Evolutionary conservation across 75 land plant genomes (phyloP).

Genomic region (Chamaecyparis obtusa): DNA sequence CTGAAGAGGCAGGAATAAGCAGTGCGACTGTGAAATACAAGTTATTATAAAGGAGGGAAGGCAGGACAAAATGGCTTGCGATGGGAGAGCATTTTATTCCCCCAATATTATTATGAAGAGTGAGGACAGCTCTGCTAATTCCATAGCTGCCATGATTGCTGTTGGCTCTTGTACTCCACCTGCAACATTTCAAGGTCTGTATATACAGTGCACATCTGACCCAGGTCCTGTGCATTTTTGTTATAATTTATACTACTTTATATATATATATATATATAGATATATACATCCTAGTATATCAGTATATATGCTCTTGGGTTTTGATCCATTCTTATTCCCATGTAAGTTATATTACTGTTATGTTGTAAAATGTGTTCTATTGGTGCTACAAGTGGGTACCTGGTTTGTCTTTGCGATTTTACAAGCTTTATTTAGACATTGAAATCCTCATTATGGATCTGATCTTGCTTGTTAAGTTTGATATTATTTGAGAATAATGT

Average conservation of each 20-base stretch:
- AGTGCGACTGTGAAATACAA: background rate
- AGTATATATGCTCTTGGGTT: background rate
- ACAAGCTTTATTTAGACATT: background rate
- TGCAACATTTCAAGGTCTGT: conserved; percentile 14
- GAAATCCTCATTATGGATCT: background rate
- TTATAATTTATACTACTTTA: background rate
- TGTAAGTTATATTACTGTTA: background rate
- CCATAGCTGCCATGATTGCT: conserved; percentile 14
- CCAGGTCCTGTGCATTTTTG: background rate
- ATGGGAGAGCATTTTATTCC: conserved; percentile 8
- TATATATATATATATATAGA: too few species aligned
- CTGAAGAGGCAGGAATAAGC: background rate
- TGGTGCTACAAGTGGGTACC: background rate
- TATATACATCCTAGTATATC: background rate
- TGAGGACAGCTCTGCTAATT: conserved; percentile 1
- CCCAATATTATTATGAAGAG: background rate
- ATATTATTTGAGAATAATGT: background rate
- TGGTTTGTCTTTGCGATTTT: background rate
- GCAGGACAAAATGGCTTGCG: conserved; percentile 11
- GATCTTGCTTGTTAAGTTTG: background rate
- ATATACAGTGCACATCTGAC: conserved; percentile 2
- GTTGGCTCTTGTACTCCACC: conserved; percentile 10
- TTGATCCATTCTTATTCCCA: background rate
- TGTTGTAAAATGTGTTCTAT: background rate
- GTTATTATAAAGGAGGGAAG: background rate